Percentiles rank a stretch among this genome's conserved stretches.
These are phyloP conservation scores for Xanthoconium stramineum DNA, from an alignment of 768 basidiomycete genomes.

Conservation along the genomic window DNA sequence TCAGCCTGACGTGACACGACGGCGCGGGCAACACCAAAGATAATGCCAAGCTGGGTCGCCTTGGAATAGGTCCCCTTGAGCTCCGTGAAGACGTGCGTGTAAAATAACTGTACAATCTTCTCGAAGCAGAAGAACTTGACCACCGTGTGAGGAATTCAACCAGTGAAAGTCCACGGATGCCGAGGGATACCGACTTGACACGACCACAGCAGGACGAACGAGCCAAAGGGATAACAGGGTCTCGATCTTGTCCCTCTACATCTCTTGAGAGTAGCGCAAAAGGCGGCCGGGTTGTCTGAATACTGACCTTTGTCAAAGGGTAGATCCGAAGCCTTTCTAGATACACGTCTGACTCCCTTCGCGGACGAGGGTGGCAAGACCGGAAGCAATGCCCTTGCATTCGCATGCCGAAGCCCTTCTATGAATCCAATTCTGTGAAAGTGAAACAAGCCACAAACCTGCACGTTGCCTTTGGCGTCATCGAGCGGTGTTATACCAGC, in stretches of 20 bases:
- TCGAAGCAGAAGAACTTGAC: slow-evolving; percentile 98
- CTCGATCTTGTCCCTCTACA: slow-evolving; percentile 61
- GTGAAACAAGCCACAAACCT: slow-evolving; percentile 22
- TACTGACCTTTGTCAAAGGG: slow-evolving; percentile 89
- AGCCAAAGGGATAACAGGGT: slow-evolving; percentile 86
- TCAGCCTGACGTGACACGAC: slow-evolving; percentile 96
- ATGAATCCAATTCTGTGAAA: background rate
- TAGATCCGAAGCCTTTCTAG: slow-evolving; percentile 94
- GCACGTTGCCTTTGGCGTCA: slow-evolving; percentile 91
- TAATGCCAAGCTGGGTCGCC: slow-evolving; percentile 82
- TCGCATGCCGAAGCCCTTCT: slow-evolving; percentile 46
- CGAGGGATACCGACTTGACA: slow-evolving; percentile 52
- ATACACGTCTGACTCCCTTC: slow-evolving; percentile 84
- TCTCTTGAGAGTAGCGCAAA: slow-evolving; percentile 68
- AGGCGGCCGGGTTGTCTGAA: slow-evolving; percentile 79
- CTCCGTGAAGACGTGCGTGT: slow-evolving; percentile 78
- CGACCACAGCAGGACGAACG: slow-evolving; percentile 82
- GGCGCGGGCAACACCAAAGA: slow-evolving; percentile 91
- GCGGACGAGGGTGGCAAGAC: slow-evolving; percentile 61
- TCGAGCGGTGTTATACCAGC: slow-evolving; percentile 87
- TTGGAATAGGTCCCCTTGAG: slow-evolving; percentile 79
- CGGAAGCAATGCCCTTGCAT: slow-evolving; percentile 62
- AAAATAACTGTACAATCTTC: slow-evolving; percentile 82
- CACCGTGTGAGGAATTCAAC: slow-evolving; percentile 95
- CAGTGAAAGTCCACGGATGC: background rate